Percentiles rank a stretch among this genome's conserved stretches.
phyloP scores from a whole-genome alignment of 2,329 filamentous ascomycete species.

The Fusarium succisae region DNA sequence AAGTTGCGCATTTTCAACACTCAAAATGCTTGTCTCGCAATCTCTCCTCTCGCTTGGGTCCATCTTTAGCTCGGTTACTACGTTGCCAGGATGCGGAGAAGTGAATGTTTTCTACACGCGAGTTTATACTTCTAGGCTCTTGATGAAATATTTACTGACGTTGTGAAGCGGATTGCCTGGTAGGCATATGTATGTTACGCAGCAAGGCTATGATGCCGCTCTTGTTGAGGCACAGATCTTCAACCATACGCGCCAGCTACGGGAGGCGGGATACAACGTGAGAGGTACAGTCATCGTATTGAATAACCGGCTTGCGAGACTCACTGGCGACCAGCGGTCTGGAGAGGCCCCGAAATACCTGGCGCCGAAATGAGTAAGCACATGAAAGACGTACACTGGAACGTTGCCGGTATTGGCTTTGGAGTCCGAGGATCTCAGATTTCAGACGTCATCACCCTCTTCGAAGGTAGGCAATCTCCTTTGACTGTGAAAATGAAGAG shows the following conservation, averaged over 20 bases:
- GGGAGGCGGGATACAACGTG: conserved; percentile 5
- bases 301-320: fast-evolving
- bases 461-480: neutral
- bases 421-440: conserved; percentile 4
- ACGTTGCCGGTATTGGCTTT: conserved; percentile 3
- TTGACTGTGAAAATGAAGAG: fast-evolving
- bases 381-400: neutral
- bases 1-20: fast-evolving
- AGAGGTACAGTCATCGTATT: fast-evolving
- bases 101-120: conserved; percentile 10
- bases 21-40: neutral
- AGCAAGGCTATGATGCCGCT: neutral
- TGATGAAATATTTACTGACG: fast-evolving
- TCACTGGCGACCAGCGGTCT: neutral
- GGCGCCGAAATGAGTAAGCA: neutral
- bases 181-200: neutral
- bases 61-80: neutral
- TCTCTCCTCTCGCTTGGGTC: neutral
- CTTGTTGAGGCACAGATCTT: conserved; percentile 6
- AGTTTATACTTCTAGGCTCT: fast-evolving
- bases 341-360: neutral
- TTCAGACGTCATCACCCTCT: neutral
- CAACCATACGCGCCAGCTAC: conserved; percentile 2
- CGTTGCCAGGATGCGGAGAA: neutral
- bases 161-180: neutral